phyloP scores from a whole-genome alignment of 495 filamentous ascomycete genomes.

The Entonaema liquescens region DNA sequence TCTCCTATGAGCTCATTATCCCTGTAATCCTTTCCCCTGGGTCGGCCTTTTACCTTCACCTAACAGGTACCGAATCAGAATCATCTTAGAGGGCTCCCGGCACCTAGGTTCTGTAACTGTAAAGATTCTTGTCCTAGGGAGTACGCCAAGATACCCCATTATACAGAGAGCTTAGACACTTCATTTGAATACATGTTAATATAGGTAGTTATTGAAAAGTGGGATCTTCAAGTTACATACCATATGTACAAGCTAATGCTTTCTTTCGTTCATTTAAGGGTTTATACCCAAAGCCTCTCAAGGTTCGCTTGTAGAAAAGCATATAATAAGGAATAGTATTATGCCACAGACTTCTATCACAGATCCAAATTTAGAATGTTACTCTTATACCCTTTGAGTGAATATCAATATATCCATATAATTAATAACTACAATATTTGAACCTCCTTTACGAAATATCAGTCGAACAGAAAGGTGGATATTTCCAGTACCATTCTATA shows the following conservation, averaged over 20 bases:
- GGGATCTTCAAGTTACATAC: too few relatives aligned
- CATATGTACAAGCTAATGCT: too few relatives aligned
- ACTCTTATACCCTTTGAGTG: too few relatives aligned
- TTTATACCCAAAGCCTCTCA: not conserved
- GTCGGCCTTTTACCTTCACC: not conserved
- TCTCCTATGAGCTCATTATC: conserved; percentile 26
- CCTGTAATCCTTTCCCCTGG: conserved; percentile 3
- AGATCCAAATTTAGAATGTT: not conserved
- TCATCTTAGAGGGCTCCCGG: too few relatives aligned
- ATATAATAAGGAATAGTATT: not conserved
- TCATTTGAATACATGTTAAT: too few relatives aligned
- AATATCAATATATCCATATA: not conserved
- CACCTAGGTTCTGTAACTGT: too few relatives aligned
- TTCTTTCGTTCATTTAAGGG: not conserved
- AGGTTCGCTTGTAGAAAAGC: not conserved
- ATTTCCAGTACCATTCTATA: not conserved
- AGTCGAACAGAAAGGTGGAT: not conserved
- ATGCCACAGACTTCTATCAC: not conserved
- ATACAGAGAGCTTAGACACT: too few relatives aligned
- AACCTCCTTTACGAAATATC: not conserved
- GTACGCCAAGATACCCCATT: too few relatives aligned
- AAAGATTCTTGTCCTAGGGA: too few relatives aligned
- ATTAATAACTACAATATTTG: not conserved
- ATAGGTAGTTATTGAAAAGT: too few relatives aligned
- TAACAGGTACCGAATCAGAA: not conserved